Conservation (phyloP, 805 yeast species). For the Cyberlindnera lachancei region DNA sequence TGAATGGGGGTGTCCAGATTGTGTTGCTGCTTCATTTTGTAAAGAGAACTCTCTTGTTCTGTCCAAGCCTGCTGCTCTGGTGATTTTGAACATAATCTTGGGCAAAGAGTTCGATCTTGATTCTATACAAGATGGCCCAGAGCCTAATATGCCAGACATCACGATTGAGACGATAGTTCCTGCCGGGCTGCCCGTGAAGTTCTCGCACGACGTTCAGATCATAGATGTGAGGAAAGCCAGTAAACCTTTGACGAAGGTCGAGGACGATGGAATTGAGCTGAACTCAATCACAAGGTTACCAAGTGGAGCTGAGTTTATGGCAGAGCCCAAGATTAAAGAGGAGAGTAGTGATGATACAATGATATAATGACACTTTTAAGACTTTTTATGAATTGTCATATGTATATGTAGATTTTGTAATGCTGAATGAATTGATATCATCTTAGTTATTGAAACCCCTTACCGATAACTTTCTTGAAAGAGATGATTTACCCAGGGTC, state of each 20-base stretch:
- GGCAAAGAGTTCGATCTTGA: conserved; percentile 45
- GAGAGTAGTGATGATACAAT: no score
- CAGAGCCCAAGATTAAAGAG: neutral
- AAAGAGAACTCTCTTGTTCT: conserved; percentile 74
- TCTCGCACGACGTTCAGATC: conserved; percentile 54
- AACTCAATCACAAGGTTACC: neutral
- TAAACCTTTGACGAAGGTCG: conserved; percentile 13
- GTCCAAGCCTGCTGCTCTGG: conserved; percentile 77
- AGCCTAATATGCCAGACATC: conserved; percentile 63
- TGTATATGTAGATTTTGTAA: no score
- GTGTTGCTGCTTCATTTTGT: conserved; percentile 81
- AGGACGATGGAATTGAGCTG: conserved; percentile 14
- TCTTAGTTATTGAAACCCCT: conserved; percentile 14
- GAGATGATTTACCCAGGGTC: conserved; percentile 27
- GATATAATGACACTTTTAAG: no score
- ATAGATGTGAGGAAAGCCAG: conserved; percentile 31
- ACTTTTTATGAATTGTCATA: no score
- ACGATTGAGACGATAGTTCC: conserved; percentile 62
- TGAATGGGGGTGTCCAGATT: conserved; percentile 65
- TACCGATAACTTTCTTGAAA: conserved; percentile 28
- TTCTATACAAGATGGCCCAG: conserved; percentile 60
- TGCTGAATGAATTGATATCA: no score
- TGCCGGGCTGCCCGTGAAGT: conserved; percentile 45
- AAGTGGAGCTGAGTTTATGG: neutral
- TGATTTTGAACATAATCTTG: conserved; percentile 55